Evolutionary conservation across 345 rosid genomes (phyloP), one percentile per base, ranked within the genome.

Genomic region (Populus deltoides): DNA sequence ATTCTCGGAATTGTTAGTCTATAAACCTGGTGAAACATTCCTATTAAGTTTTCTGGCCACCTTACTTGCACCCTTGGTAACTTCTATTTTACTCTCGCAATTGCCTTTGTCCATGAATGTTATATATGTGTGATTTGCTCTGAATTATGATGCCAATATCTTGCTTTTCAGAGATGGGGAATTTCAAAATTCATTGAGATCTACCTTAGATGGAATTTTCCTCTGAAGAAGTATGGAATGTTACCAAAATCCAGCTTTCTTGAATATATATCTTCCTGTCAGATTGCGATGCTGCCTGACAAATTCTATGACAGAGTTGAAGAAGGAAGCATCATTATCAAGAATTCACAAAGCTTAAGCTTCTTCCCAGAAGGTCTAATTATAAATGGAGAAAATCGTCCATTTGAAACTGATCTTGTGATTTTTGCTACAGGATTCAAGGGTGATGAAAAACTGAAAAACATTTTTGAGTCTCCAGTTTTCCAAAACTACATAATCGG

Each of bases 11-110:
- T 66, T 85, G 9, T 13, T 76, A 49, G 27, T 86, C 62, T 87
- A 85, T 79, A 85, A 83, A 82, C 90, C 88, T 7, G 87, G 83
- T 2, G 86, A 87, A 76, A 43, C 80, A 3, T n/a, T 79, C 72
- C 61, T 79, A 22, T 73, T 71, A 27, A 8, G 76, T 33, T 8
- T 82, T 8, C 49, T 87, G 1, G 86, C 85, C 49, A 72, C 78
- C 12, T 10, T 80, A 70, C 82, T 86, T 33, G 75, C 85, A 0
- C 90, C 88, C 7, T 68, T 87, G 82, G 87, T 86, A 84, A 73
- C 3, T 70, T 59, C 20, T 24, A 41, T 43, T 31, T 38, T 3
- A 3, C 15, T 51, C 9, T 18, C 1, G 7, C 57, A 51, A 18
- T 39, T 13, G 6, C 12, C 36, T 2, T n/a, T 27, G 7, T 20